Evolutionary conservation across 352 stramenopile species (phyloP), one percentile per base, ranked within the genome.

Genomic region (Globisporangium cylindrosporum): DNA sequence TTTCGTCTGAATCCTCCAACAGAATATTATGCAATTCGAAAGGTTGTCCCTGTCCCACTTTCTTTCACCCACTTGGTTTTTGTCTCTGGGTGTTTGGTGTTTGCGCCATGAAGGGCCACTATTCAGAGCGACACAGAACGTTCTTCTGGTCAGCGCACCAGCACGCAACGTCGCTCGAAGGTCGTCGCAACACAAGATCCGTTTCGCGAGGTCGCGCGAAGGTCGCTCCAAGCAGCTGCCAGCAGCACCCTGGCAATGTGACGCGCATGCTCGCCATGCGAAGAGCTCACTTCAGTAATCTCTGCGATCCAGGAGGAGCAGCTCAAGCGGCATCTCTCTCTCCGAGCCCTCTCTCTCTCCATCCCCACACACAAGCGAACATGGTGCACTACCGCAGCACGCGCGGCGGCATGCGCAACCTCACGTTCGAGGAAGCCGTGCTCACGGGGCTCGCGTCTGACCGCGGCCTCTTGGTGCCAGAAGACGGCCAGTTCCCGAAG

Each of bases 321-420:
- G 53, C 12, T 46, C 25, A 38, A 14, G 9, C 60, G 2, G 32
- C 51, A 41, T 8, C 46, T 34, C 48, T 12, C 62, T 51, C 38
- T 46, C 12, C 41, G 41, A 22, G 4, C 2, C 43, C 43, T 15
- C 32, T 27, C n/a, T n/a, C 62, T 67, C 48, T 27, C 24, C 27
- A 36, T 15, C 29, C n/a, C 46, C n/a, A 14, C 29, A 49, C 1
- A 48, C 4, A 49, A 55, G 22, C 25, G 15, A 73, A n/a, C 38
- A 96, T 96, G 89, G 87, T 94, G 56, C 80, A 90, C 67, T 96
- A 93, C 67, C 82, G 86, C 34, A 96, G 89, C 68, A 96, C 89
- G 36, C 85, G 89, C 62, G 89, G 89, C 65, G 89, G 83, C 69
- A 83, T 92, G 67, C 81, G 84, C 63, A 81, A 81, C 66, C 79